Evolutionary conservation across 306 rosid genomes (phyloP).

Genomic region (Cicer cuneatum): DNA sequence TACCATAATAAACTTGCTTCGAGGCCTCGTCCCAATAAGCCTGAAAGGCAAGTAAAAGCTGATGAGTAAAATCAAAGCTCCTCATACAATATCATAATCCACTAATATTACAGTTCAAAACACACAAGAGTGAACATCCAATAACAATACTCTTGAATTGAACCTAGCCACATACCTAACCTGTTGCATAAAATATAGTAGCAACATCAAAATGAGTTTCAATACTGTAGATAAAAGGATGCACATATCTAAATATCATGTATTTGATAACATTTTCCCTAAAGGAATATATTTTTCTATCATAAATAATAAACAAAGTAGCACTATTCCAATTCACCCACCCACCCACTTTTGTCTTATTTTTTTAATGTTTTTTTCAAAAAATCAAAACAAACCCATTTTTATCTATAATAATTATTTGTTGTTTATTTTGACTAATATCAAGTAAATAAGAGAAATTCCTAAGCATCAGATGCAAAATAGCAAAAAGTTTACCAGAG

Average conservation of each 20-base stretch:
- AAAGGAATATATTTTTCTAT: background rate
- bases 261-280: background rate
- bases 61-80: slow-evolving; percentile 8
- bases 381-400: too few species aligned
- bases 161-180: slow-evolving; percentile 2
- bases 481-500: background rate
- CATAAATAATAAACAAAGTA: background rate
- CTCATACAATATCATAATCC: background rate
- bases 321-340: background rate
- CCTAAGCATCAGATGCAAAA: background rate
- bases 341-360: background rate
- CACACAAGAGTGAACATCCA: background rate
- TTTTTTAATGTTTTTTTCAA: too few species aligned
- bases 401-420: too few species aligned
- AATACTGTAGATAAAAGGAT: background rate
- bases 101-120: slow-evolving; percentile 10
- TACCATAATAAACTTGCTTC: slow-evolving; percentile 86
- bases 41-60: slow-evolving; percentile 48
- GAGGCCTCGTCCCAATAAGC: slow-evolving; percentile 85
- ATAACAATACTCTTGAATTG: slow-evolving; percentile 1
- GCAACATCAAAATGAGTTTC: background rate
- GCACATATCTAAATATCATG: background rate
- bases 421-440: too few species aligned
- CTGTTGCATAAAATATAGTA: background rate
- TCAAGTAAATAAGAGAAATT: background rate